Base-by-base conservation (phyloP, 2,329 filamentous ascomycete species). In the Monilinia aucupariae region DNA sequence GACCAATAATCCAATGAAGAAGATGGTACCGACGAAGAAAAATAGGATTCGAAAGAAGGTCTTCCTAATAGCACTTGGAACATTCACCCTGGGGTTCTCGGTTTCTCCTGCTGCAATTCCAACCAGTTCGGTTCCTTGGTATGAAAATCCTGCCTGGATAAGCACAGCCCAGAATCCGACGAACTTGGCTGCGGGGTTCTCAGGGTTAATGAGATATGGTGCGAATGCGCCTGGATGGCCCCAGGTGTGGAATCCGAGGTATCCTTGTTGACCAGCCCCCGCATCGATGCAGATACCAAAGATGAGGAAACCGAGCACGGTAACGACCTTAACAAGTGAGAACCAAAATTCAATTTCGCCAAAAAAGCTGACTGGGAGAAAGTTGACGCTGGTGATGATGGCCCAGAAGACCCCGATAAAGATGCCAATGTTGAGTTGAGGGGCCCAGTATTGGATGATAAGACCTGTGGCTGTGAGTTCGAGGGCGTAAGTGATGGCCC, bases 341-440 rank as follows among this genome's bases (percentile, higher is more conserved):
- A 92, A 85, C 82, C 86, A 91, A 76, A 92, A 90, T 73, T 93
- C 90, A 34, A 90, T 78, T 72, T 92, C 88, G 47, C 89, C 90
- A 68, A 90, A 92, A 68, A 85, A 85, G 58, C 82, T 82, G 51
- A 92, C 84, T 2, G 88, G 88, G 43, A 92, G 74, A 72, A 90
- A 85, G 75, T 92, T 92, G 71, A 88, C 72, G 1, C 78, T 78
- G 0, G 86, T 87, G 71, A 92, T 88, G 41, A 88, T 73, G 39
- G 85, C 80, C 82, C 87, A 90, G 76, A 92, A 91, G 61, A 91
- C 77, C 47, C 81, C 81, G 69, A 92, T 90, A 75, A 88, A 90
- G 67, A 92, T 86, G 64, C 82, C 88, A 61, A 90, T 84, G 70
- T 79, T 86, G 64, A 91, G 75, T 25, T 75, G 73, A 1, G 77